These are phyloP conservation scores for Amaranthus cruentus DNA, from an alignment of 148 eudicot species.

Conservation along the genomic window DNA sequence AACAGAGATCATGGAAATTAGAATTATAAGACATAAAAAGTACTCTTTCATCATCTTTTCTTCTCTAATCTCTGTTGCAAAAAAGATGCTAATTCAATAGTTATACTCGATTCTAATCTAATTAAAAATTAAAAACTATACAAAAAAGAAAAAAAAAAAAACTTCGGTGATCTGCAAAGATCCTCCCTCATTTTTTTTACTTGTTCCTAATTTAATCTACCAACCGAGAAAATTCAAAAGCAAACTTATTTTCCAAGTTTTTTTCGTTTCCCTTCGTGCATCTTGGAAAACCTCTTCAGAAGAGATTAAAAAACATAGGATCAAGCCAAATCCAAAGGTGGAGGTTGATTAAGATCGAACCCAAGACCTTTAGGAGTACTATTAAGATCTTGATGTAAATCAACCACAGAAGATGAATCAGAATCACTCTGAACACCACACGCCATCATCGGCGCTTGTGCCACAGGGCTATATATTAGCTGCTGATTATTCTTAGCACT, in stretches of 20 bases:
- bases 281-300: neutral
- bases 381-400: conserved; percentile 35
- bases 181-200: conserved; percentile 18
- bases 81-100: neutral
- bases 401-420: conserved; percentile 53
- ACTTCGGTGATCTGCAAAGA: conserved; percentile 21
- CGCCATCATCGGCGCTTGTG: conserved; percentile 19
- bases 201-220: neutral
- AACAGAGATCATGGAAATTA: neutral
- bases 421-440: conserved; percentile 45
- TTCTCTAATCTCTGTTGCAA: conserved; percentile 13
- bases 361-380: conserved; percentile 18
- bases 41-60: neutral
- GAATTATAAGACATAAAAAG: too few species aligned
- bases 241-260: neutral
- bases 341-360: conserved; percentile 53
- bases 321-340: conserved; percentile 42
- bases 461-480: neutral
- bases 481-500: neutral
- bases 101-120: neutral
- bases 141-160: conserved; percentile 7
- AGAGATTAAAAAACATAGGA: conserved; percentile 8
- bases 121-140: conserved; percentile 12
- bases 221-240: neutral
- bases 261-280: neutral